A percentile compares a stretch with the other conserved stretches of the same genome.
Conservation (phyloP, 495 filamentous ascomycete species). For the Penicillium fimorum region DNA sequence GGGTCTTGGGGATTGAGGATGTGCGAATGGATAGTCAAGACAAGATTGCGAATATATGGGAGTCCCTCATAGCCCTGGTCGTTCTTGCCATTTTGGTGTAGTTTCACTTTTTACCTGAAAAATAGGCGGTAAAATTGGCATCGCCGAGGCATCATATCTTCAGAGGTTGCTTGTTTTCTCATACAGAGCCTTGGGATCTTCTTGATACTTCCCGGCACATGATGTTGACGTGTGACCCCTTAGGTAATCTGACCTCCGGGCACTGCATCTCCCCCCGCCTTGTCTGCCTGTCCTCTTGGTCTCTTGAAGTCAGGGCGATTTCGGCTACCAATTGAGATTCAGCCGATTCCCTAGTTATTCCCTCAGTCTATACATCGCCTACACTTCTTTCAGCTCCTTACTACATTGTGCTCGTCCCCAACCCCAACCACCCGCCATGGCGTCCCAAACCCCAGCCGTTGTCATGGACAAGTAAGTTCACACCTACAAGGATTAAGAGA, state of each 20-base stretch:
- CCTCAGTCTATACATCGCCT: slow-evolving; percentile 5
- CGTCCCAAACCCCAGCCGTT: slow-evolving; percentile 98
- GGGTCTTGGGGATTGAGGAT: slow-evolving; percentile 5
- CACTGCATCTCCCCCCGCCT: slow-evolving; percentile 26
- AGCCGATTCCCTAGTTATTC: slow-evolving; percentile 3
- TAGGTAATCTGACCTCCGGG: slow-evolving; percentile 21
- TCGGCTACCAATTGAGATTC: slow-evolving; percentile 10
- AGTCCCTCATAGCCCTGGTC: background rate
- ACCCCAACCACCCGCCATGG: slow-evolving; percentile 59
- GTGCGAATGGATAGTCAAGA: background rate
- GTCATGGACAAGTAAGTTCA: slow-evolving; percentile 99
- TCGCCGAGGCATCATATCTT: background rate
- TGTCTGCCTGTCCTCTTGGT: slow-evolving; percentile 25
- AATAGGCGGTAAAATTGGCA: background rate
- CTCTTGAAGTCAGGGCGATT: slow-evolving; percentile 5
- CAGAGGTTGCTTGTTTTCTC: background rate
- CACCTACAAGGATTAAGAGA: background rate
- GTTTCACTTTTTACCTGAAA: background rate
- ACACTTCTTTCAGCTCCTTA: background rate
- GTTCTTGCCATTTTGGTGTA: slow-evolving; percentile 1
- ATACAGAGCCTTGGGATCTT: background rate
- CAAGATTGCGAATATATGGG: background rate
- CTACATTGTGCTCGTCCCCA: slow-evolving; percentile 4
- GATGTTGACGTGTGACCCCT: slow-evolving; percentile 20
- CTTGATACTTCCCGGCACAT: slow-evolving; percentile 17